Evolutionary conservation across 2,329 filamentous ascomycete species (phyloP).

Genomic region (Cladosporium sp.): DNA sequence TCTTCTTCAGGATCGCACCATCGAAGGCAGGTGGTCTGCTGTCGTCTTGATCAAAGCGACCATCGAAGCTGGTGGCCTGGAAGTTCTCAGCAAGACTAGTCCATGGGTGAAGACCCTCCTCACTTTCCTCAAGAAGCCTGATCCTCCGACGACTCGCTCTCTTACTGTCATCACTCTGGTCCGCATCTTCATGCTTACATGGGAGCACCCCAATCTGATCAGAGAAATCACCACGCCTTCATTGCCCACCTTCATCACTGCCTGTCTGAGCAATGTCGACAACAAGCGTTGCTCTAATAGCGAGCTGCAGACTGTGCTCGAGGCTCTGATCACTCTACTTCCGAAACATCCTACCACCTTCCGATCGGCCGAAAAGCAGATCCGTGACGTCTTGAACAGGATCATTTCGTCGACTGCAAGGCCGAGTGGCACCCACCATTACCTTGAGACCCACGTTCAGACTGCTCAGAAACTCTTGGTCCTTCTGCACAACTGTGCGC

Average conservation of each 20-base stretch:
- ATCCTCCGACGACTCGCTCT: constrained; percentile 70
- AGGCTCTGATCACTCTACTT: constrained; percentile 67
- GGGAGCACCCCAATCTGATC: constrained; percentile 75
- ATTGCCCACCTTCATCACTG: constrained; percentile 67
- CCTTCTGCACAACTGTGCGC: constrained; percentile 72
- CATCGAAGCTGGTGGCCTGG: constrained; percentile 80
- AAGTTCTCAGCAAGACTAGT: constrained; percentile 67
- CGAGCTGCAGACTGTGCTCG: constrained; percentile 61
- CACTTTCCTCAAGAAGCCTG: constrained; percentile 73
- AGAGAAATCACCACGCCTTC: constrained; percentile 85
- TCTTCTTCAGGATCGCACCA: constrained; percentile 70
- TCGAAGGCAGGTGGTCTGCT: constrained; percentile 72
- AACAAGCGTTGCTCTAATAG: constrained; percentile 31
- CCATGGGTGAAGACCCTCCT: constrained; percentile 76
- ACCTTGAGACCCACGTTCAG: constrained; percentile 25
- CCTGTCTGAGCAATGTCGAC: constrained; percentile 62
- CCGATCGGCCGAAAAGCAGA: constrained; percentile 67
- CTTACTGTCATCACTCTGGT: constrained; percentile 72
- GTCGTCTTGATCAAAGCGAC: constrained; percentile 74
- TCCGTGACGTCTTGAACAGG: constrained; percentile 36
- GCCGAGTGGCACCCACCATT: constrained; percentile 12
- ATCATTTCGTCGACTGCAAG: constrained; percentile 38
- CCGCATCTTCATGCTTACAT: constrained; percentile 77
- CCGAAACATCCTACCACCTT: constrained; percentile 81
- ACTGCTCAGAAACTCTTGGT: constrained; percentile 63